phyloP scores from a whole-genome alignment of 2,329 filamentous ascomycete genomes.

The Neonectria neomacrospora region DNA sequence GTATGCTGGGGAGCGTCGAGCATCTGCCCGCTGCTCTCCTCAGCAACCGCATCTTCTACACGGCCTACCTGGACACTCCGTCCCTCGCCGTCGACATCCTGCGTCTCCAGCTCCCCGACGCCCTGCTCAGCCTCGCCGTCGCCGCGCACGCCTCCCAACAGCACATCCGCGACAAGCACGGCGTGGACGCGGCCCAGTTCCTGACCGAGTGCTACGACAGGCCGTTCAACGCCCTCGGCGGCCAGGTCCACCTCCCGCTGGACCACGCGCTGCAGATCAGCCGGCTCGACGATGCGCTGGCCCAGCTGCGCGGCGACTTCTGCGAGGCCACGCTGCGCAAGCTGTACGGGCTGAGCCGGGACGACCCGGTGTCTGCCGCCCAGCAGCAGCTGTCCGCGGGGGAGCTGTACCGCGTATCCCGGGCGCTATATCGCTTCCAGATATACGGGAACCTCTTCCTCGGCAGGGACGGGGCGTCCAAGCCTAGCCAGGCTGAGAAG shows the following conservation, averaged over 20 bases:
- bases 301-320: constrained; percentile 23
- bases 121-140: constrained; percentile 31
- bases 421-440: constrained; percentile 40
- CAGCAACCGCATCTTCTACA: constrained; percentile 39
- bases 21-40: constrained; percentile 32
- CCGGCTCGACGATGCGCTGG: constrained; percentile 29
- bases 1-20: constrained; percentile 31
- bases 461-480: constrained; percentile 6
- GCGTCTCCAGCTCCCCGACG: constrained; percentile 31
- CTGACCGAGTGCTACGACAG: constrained; percentile 31
- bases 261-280: constrained; percentile 31
- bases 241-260: constrained; percentile 24
- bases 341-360: constrained; percentile 30
- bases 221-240: constrained; percentile 21
- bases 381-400: constrained; percentile 17
- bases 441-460: constrained; percentile 39
- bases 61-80: constrained; percentile 35
- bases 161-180: constrained; percentile 17
- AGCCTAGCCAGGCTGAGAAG: constrained; percentile 22
- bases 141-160: constrained; percentile 31
- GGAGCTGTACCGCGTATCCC: constrained; percentile 32
- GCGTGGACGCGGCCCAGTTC: constrained; percentile 23
- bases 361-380: constrained; percentile 11
- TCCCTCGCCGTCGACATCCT: constrained; percentile 34
- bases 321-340: constrained; percentile 23